Evolutionary conservation across 169 alveolate genomes (phyloP), one percentile per base, ranked within the genome.

Genomic region (Toxoplasma gondii): DNA sequence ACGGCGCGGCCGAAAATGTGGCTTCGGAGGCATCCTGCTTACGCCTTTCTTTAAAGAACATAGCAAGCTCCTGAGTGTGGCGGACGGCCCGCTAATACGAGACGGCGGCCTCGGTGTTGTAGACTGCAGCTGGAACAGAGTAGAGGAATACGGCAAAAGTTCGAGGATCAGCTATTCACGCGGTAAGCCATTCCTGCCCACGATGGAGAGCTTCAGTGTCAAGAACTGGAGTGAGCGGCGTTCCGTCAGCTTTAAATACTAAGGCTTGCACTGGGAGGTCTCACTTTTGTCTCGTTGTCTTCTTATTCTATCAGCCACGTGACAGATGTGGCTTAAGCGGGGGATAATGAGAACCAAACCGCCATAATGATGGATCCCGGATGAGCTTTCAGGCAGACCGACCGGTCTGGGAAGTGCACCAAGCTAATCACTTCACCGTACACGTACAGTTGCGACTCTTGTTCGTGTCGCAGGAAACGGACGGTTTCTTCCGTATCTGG

Each of bases 81-180:
- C 94, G 88, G 99, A 99, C 94, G 94, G 86, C 38, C 98, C 96
- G 9, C 88, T 98, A n/a, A 96, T 98, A 38, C 88, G 94, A 78
- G 93, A 95, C 41, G 96, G 95, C 38, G 99, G 99, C 29, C 93
- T 99, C 31, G 98, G 98, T 90, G 99, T 98, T 24, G 98, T 99
- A 49, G 99, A 99, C 96, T 99, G 99, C 86, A 98, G 99, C 81
- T 99, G 99, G 99, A 98, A 98, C 67, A 96, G 97, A 92, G 97
- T 98, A 49, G 98, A 96, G 53, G 97, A 97, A 92, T 95, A 98
- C 41, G 67, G 91, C 41, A 31, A 43, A 27, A 44, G 91, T n/a
- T n/a, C 97, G 97, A 92, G 96, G 96, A 88, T 97, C 95, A 49
- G 95, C 96, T 54, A 95, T 97, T 17, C 94, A 84, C 82, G 97